Evolutionary conservation across 345 rosid species (phyloP).

Genomic region (Firmiana major): DNA sequence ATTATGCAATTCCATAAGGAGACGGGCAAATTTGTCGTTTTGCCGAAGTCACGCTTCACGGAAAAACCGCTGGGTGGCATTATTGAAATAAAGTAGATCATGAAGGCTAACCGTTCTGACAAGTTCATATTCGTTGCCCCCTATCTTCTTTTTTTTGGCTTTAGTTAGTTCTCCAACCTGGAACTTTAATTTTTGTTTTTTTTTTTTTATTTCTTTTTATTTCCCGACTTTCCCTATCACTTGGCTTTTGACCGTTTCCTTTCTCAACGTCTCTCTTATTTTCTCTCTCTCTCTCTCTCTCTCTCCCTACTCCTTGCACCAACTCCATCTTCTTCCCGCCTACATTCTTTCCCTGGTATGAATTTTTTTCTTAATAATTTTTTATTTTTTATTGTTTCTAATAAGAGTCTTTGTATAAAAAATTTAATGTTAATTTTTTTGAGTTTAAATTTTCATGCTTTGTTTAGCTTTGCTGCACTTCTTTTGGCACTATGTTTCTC

Average conservation of each 20-base stretch:
- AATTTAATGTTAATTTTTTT: neutral
- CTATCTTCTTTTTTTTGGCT: neutral
- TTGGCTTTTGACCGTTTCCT: conserved; percentile 63
- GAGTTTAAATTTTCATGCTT: neutral
- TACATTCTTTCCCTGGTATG: conserved; percentile 17
- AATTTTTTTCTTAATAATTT: neutral
- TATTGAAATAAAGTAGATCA: conserved; percentile 12
- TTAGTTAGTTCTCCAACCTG: conserved; percentile 18
- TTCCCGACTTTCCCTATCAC: neutral
- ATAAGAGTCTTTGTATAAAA: neutral
- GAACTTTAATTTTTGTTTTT: conserved; percentile 14
- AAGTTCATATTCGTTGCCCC: conserved; percentile 20
- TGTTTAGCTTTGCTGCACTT: neutral
- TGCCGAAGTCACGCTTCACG: too few species aligned
- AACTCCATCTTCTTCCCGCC: conserved; percentile 5
- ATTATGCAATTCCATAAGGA: too few species aligned
- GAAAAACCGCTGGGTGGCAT: conserved; percentile 23
- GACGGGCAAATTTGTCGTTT: too few species aligned
- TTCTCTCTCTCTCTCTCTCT: conserved; percentile 12
- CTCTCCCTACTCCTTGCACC: neutral
- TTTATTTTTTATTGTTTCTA: neutral
- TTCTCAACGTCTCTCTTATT: conserved; percentile 35
- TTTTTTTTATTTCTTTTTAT: conserved; percentile 8
- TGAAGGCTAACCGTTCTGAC: conserved; percentile 13
- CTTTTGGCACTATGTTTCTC: neutral